Evolutionary conservation across 306 rosid genomes (phyloP).

Genomic region (Biancaea sappan): DNA sequence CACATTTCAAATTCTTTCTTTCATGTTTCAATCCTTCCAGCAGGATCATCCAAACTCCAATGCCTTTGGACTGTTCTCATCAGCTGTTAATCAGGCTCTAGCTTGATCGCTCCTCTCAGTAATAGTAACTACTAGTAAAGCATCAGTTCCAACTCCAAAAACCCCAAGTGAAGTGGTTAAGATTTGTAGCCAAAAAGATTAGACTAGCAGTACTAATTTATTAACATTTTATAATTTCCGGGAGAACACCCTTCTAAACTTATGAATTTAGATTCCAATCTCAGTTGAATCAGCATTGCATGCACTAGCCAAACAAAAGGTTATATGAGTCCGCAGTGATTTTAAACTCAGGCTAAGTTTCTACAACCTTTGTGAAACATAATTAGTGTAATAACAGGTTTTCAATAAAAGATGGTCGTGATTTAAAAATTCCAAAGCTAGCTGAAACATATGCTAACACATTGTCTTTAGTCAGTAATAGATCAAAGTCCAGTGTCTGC

Average conservation of each 20-base stretch:
- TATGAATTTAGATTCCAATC: neutral
- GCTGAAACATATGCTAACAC: neutral
- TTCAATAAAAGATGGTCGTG: neutral
- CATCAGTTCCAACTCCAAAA: conserved; percentile 7
- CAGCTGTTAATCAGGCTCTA: neutral
- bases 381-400: neutral
- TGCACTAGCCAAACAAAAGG: neutral
- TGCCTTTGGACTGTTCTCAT: neutral
- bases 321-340: neutral
- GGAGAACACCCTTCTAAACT: neutral
- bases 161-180: neutral
- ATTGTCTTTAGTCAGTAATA: neutral
- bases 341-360: neutral
- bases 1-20: neutral
- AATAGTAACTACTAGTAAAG: neutral
- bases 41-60: neutral
- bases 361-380: neutral
- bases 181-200: neutral
- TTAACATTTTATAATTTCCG: neutral
- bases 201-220: neutral
- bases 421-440: neutral
- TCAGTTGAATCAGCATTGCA: neutral
- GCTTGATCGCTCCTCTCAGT: neutral
- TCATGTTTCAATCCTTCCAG: neutral
- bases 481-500: neutral